Evolutionary conservation across 305 asterid genomes (phyloP).

Genomic region (Plantago lanceolata): DNA sequence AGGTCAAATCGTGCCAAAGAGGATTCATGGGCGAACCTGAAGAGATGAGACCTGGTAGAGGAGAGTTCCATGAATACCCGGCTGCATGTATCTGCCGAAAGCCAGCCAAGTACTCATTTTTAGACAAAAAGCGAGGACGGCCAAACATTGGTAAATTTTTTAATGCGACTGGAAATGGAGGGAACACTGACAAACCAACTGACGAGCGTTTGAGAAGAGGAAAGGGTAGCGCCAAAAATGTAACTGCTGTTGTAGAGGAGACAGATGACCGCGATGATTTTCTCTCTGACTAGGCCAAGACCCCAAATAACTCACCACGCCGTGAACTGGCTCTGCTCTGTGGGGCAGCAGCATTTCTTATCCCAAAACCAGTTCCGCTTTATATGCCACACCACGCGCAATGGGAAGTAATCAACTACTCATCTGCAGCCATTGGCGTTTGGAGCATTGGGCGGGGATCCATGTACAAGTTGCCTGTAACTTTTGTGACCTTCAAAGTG

Average conservation of each 20-base stretch:
- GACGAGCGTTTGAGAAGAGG: conserved; percentile 25
- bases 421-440: conserved; percentile 21
- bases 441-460: conserved; percentile 24
- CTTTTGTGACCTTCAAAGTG: conserved; percentile 37
- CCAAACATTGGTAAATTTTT: conserved; percentile 24
- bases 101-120: conserved; percentile 40
- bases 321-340: background rate
- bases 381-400: conserved; percentile 15
- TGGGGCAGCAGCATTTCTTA: background rate
- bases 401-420: conserved; percentile 15
- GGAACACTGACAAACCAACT: conserved; percentile 22
- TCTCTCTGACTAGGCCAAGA: conserved; percentile 41
- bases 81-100: conserved; percentile 79
- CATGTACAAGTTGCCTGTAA: conserved; percentile 43
- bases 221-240: conserved; percentile 30
- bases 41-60: conserved; percentile 88
- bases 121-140: conserved; percentile 28
- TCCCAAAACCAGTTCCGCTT: conserved; percentile 11
- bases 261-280: conserved; percentile 38
- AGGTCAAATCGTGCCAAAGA: conserved; percentile 84
- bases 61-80: conserved; percentile 92
- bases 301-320: conserved; percentile 17
- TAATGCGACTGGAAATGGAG: conserved; percentile 33
- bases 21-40: conserved; percentile 99
- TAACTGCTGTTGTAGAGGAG: conserved; percentile 32